Percentiles rank a stretch among this genome's conserved stretches.
Evolutionary conservation across 352 stramenopile species (phyloP).

Genomic region (Discostella stelligera): DNA sequence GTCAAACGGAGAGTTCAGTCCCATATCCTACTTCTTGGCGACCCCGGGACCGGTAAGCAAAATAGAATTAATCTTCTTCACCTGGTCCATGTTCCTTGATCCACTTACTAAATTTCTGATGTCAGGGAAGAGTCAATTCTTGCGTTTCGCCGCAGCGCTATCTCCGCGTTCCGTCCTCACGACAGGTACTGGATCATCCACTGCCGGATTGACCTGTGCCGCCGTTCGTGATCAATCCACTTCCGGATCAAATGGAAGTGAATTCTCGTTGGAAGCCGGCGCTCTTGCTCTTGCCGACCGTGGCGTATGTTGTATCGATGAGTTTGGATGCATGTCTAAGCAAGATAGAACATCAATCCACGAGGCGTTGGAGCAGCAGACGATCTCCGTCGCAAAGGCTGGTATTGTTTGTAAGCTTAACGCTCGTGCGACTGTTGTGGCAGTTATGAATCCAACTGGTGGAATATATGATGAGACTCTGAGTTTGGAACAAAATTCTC

Average conservation of each 20-base stretch:
- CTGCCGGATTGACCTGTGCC: slow-evolving; percentile 94
- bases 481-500: slow-evolving; percentile 92
- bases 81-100: no score
- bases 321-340: slow-evolving; percentile 94
- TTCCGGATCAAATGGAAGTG: slow-evolving; percentile 57
- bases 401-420: slow-evolving; percentile 97
- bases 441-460: slow-evolving; percentile 92
- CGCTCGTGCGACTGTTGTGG: slow-evolving; percentile 92
- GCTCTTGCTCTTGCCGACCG: slow-evolving; percentile 88
- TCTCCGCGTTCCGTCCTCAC: slow-evolving; percentile 93
- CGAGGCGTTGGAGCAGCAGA: slow-evolving; percentile 98
- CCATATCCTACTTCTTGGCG: slow-evolving; percentile 81
- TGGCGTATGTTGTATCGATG: slow-evolving; percentile 96
- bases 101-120: no score
- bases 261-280: slow-evolving; percentile 96
- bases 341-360: slow-evolving; percentile 92
- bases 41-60: slow-evolving; percentile 56
- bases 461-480: slow-evolving; percentile 86
- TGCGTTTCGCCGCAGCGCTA: slow-evolving; percentile 93
- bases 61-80: no score
- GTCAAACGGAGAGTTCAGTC: slow-evolving; percentile 72
- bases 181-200: slow-evolving; percentile 91
- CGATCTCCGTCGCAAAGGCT: slow-evolving; percentile 94
- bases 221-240: slow-evolving; percentile 88
- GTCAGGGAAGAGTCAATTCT: slow-evolving; percentile 90